A percentile compares a stretch with the other conserved stretches of the same genome.
phyloP scores from a whole-genome alignment of 2,329 filamentous ascomycete genomes.

The Neopestalotiopsis clavispora region DNA sequence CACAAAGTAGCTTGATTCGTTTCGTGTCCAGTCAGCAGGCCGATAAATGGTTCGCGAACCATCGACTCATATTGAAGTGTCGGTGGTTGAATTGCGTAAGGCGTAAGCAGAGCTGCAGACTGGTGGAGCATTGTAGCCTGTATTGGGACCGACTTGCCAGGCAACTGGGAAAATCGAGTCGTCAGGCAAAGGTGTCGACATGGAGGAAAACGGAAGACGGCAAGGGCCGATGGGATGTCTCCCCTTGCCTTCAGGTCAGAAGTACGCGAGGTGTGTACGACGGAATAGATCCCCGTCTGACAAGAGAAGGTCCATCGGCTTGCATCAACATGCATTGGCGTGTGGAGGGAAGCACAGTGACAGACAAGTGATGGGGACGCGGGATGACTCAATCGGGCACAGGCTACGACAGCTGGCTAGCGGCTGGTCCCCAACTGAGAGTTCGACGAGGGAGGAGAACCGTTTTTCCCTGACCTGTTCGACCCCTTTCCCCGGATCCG shows the following conservation, averaged over 20 bases:
- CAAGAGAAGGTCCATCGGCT: neutral
- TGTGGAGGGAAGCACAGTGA: neutral
- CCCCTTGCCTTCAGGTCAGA: neutral
- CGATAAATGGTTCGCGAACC: slow-evolving; percentile 24
- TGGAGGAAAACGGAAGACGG: neutral
- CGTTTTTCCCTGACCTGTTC: neutral
- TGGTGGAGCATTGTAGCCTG: neutral
- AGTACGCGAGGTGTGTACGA: neutral
- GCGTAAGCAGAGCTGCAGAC: neutral
- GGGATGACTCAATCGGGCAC: neutral
- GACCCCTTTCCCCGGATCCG: slow-evolving; percentile 24
- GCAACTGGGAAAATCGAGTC: neutral
- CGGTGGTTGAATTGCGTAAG: neutral
- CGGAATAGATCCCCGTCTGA: neutral
- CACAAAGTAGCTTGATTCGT: neutral
- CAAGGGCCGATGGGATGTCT: neutral
- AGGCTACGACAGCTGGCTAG: neutral
- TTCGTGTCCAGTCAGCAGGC: neutral
- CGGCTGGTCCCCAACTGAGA: neutral
- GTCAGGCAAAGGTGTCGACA: neutral
- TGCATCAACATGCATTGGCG: neutral
- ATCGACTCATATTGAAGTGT: slow-evolving; percentile 17
- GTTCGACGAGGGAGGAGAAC: no score
- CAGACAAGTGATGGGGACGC: neutral
- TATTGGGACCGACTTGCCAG: neutral